Evolutionary conservation across 169 alveolate genomes (phyloP), one percentile per base, ranked within the genome.

Genomic region (Plasmodium gallinaceum): DNA sequence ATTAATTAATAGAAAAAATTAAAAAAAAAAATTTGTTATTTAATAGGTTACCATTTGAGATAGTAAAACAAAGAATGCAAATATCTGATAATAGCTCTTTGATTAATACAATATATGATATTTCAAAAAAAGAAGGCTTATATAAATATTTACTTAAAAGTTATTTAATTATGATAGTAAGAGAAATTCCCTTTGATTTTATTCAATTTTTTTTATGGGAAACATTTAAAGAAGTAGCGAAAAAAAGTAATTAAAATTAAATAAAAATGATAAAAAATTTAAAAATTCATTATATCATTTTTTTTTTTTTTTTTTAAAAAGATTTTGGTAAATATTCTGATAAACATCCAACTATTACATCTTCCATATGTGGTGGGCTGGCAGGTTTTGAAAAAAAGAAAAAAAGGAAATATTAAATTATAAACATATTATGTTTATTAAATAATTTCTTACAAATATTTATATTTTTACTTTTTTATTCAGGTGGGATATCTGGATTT

Each of bases 401-500:
- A 32, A 4, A 32, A 32, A 32, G 39, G 39, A 32, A 32, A 32
- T 32, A 32, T 2, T 32, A 32, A 32, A 4, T 32, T 14, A 37
- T 64, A 18, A 64, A 7, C 14, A 32, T 26, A n/a, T 12, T 32
- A 22, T 10, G 7, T 37, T 32, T 1, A 32, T 32, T 32, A 32
- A 32, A 32, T 32, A 32, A 32, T 32, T 32, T 32, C 1, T 32
- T 32, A 32, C 39, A 32, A 2, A 2, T 32, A 32, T 32, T 2
- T 37, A 8, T 45, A 74, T 20, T 61, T 43, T 2, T 22, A 46
- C 39, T 26, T 26, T n/a, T 54, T 24, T 18, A 43, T 22, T 90
- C 95, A 87, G 99, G 99, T 5, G 99, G 98, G 24, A 66, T 97
- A n/a, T 98, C 99, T 32, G 99, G 98, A 8, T 92, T 95, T 61